Conservation (phyloP, 768 basidiomycete genomes). For the Dictyophora rubrovolvata region DNA sequence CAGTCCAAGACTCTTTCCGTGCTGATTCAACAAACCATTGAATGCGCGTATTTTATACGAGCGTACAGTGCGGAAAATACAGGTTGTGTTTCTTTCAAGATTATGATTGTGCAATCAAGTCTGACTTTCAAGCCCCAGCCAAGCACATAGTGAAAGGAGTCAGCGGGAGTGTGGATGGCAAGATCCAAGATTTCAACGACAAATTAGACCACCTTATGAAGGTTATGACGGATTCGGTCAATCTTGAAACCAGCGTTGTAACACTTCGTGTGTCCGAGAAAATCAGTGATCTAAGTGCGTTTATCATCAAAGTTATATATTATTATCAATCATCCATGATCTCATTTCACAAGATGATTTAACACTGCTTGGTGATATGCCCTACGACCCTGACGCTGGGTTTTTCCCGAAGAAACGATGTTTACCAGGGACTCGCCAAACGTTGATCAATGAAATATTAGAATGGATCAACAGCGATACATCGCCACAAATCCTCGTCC, state of each 20-base stretch:
- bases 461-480: slow-evolving; percentile 3
- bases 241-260: background rate
- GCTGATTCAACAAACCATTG: slow-evolving; percentile 18
- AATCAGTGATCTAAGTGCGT: background rate
- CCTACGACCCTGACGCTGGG: background rate
- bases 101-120: background rate
- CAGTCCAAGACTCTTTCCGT: background rate
- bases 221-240: background rate
- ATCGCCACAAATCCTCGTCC: slow-evolving; percentile 11
- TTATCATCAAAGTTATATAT: background rate
- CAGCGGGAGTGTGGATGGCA: background rate
- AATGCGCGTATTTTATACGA: slow-evolving; percentile 23
- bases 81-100: background rate
- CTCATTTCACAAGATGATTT: background rate
- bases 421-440: slow-evolving; percentile 14
- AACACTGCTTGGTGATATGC: background rate
- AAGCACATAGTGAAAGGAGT: background rate
- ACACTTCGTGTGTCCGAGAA: background rate
- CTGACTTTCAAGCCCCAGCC: background rate
- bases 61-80: slow-evolving; percentile 16
- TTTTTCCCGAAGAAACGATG: background rate
- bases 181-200: background rate
- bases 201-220: background rate
- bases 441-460: slow-evolving; percentile 15
- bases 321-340: background rate